Base-by-base conservation (phyloP, 176 grass and related monocot genomes). In the Olyra latifolia region DNA sequence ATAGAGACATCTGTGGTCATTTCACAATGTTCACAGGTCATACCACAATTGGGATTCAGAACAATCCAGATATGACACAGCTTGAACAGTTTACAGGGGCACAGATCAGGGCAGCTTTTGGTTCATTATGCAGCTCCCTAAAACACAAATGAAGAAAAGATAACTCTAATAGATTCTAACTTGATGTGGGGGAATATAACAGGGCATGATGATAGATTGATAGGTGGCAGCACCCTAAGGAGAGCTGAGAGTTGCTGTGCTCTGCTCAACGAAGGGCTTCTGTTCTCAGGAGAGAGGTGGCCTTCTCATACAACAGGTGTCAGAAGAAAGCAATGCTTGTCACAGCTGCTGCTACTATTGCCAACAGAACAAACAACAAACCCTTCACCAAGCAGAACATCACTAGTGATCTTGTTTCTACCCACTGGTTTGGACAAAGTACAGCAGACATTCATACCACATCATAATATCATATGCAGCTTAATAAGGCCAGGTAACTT, bases 261-360 rank as follows among this genome's bases (percentile, higher is more conserved):
- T 88, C 64, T 86, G 84, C 87, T 95, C 90, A 92, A 28, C 43
- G 82, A 92, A 83, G 90, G 53, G 60, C 54, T n/a, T n/a, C n/a
- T n/a, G n/a, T 32, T 62, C 68, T 30, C 60, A 23, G 68, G 1
- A 60, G 38, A 49, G 28, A 57, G 60, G 35, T 11, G 10, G n/a
- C 23, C 79, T 82, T 88, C 93, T 93, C 93, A 76, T 93, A 87
- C 90, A 97, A 92, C 87, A 90, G 92, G 88, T 90, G 82, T 92
- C 87, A 90, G 78, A 85, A 87, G 58, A 10, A 89, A 86, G 76
- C 71, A 77, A 76, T 91, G 85, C 52, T 89, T 52, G 72, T 94
- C 86, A 78, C 27, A 83, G 85, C 75, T 78, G n/a, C 14, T 2
- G 9, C 32, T 52, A 42, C 0, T 35, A 4, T 19, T 3, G 1